Percentiles rank a stretch among this genome's conserved stretches.
These are phyloP conservation scores for Bromus sterilis DNA, from an alignment of 176 grass and related monocot genomes.

Conservation along the genomic window DNA sequence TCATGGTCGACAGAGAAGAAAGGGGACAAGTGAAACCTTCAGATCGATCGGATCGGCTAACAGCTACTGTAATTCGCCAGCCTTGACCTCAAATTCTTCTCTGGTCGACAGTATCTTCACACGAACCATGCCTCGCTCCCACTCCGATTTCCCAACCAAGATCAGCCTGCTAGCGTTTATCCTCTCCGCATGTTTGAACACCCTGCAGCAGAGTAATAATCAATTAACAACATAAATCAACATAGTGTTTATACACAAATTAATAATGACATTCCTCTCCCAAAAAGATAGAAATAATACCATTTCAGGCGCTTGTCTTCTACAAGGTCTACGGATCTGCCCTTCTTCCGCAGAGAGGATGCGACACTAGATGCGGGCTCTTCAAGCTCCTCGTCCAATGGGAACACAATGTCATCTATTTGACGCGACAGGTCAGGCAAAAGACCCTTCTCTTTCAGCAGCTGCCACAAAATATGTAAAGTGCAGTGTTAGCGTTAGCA, in stretches of 20 bases:
- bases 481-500: not conserved
- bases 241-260: not conserved
- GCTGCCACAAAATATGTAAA: slow-evolving; percentile 41
- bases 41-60: not conserved
- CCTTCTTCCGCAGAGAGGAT: slow-evolving; percentile 63
- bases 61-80: slow-evolving; percentile 51
- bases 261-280: not conserved
- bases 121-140: slow-evolving; percentile 74
- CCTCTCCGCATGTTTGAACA: slow-evolving; percentile 90
- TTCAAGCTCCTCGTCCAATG: slow-evolving; percentile 72
- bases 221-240: not conserved
- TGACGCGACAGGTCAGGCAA: slow-evolving; percentile 62
- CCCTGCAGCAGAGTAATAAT: slow-evolving; percentile 31
- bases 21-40: not conserved
- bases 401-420: slow-evolving; percentile 79
- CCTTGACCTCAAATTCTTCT: slow-evolving; percentile 85
- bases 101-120: slow-evolving; percentile 82
- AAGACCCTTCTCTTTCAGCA: slow-evolving; percentile 79
- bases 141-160: slow-evolving; percentile 88
- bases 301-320: slow-evolving; percentile 89
- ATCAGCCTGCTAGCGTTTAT: slow-evolving; percentile 81
- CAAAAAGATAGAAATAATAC: slow-evolving; percentile 15
- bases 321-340: slow-evolving; percentile 66
- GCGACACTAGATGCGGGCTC: slow-evolving; percentile 63
- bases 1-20: not conserved